These are phyloP conservation scores for Stephanodiscus triporus DNA, from an alignment of 108 stramenopile species.

Conservation along the genomic window DNA sequence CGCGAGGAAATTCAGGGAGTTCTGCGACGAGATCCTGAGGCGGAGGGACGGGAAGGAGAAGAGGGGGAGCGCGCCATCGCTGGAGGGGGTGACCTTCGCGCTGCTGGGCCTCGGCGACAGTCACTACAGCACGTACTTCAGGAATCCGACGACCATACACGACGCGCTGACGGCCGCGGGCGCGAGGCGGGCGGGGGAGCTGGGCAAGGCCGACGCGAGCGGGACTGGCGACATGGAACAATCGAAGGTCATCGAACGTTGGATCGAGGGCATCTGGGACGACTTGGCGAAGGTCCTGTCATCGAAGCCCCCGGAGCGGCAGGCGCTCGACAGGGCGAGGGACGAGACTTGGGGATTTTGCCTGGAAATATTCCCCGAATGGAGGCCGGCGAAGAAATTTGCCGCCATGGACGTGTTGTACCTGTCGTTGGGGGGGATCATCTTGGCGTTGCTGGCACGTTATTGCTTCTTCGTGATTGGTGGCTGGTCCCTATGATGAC, in stretches of 20 bases:
- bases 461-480: slow-evolving; percentile 7
- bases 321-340: slow-evolving; percentile 20
- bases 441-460: slow-evolving; percentile 31
- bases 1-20: slow-evolving; percentile 71
- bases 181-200: slow-evolving; percentile 58
- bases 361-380: slow-evolving; percentile 40
- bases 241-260: slow-evolving; percentile 58
- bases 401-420: slow-evolving; percentile 16
- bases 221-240: slow-evolving; percentile 64
- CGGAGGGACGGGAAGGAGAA: slow-evolving; percentile 4
- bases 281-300: slow-evolving; percentile 35
- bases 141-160: slow-evolving; percentile 72
- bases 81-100: slow-evolving; percentile 23
- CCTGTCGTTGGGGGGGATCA: slow-evolving; percentile 22
- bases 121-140: slow-evolving; percentile 64
- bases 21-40: slow-evolving; percentile 62
- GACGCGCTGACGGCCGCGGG: slow-evolving; percentile 62
- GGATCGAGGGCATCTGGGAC: slow-evolving; percentile 44
- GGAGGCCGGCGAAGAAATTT: slow-evolving; percentile 27
- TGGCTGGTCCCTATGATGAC: too few relatives aligned
- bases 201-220: slow-evolving; percentile 83
- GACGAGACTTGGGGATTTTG: slow-evolving; percentile 45
- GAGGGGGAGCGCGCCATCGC: slow-evolving; percentile 16
- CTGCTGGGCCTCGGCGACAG: slow-evolving; percentile 66
- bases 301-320: not conserved